These are phyloP conservation scores for Fusarium euwallaceae DNA, from an alignment of 2,329 filamentous ascomycete genomes.

Conservation along the genomic window DNA sequence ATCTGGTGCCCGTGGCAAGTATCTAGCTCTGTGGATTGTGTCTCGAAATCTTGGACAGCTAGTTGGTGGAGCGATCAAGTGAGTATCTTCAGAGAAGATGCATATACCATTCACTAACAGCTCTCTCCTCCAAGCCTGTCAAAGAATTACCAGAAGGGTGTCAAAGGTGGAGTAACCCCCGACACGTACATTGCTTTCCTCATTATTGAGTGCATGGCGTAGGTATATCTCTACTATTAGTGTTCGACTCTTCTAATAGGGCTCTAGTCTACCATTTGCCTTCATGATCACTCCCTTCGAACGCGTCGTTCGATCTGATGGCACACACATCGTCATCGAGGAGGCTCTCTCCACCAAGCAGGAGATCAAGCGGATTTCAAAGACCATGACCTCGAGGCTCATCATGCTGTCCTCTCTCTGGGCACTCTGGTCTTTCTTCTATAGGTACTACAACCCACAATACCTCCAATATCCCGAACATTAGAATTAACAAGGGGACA, in stretches of 20 bases:
- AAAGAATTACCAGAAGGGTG: slow-evolving; percentile 18
- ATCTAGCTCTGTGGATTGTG: slow-evolving; percentile 62
- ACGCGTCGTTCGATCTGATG: slow-evolving; percentile 16
- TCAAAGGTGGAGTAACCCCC: slow-evolving; percentile 12
- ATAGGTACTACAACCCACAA: neutral
- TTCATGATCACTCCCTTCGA: slow-evolving; percentile 21
- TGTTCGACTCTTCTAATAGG: neutral
- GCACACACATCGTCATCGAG: slow-evolving; percentile 10
- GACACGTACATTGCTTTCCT: slow-evolving; percentile 19
- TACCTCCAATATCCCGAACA: neutral
- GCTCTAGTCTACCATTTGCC: slow-evolving; percentile 10
- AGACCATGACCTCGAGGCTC: slow-evolving; percentile 18
- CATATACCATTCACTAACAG: neutral
- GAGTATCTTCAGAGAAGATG: slow-evolving; percentile 27
- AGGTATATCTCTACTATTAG: neutral
- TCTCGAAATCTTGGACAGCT: slow-evolving; percentile 61
- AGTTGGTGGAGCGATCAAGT: slow-evolving; percentile 62
- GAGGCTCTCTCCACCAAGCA: slow-evolving; percentile 17
- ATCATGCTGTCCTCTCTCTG: slow-evolving; percentile 13
- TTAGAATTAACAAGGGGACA: neutral
- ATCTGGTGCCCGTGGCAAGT: slow-evolving; percentile 60
- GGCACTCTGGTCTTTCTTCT: slow-evolving; percentile 20
- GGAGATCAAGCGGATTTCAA: slow-evolving; percentile 7
- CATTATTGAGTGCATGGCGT: slow-evolving; percentile 23
- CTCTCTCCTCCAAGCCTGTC: neutral